Evolutionary conservation across 2,329 filamentous ascomycete genomes (phyloP).

Genomic region (Calcarisporium arbuscula): DNA sequence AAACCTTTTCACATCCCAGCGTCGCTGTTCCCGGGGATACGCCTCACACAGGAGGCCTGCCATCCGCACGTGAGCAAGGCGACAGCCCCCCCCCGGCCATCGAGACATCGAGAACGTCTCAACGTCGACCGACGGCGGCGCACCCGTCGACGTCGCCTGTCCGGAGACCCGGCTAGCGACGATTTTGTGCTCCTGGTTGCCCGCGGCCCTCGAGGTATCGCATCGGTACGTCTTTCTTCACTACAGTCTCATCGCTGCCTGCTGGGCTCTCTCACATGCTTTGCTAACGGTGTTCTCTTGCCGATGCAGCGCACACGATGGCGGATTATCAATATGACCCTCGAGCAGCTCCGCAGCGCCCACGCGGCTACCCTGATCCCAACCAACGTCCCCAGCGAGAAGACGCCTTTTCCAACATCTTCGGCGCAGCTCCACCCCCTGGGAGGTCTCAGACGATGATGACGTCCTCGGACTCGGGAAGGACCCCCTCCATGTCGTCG

Average conservation of each 20-base stretch:
- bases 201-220: constrained; percentile 13
- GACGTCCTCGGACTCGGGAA: constrained; percentile 62
- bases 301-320: constrained; percentile 32
- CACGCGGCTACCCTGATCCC: constrained; percentile 42
- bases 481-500: constrained; percentile 74
- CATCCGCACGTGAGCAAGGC: too few relatives aligned
- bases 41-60: too few relatives aligned
- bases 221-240: constrained; percentile 15
- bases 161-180: constrained; percentile 15
- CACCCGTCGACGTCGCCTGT: constrained; percentile 24
- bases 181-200: constrained; percentile 15
- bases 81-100: not conserved
- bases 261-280: constrained; percentile 5
- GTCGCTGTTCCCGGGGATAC: too few relatives aligned
- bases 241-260: constrained; percentile 10
- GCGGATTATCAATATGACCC: constrained; percentile 53
- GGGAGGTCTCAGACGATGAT: constrained; percentile 96
- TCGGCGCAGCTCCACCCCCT: constrained; percentile 76
- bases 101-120: constrained; percentile 3
- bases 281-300: too few relatives aligned
- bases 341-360: constrained; percentile 38
- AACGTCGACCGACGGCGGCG: constrained; percentile 24
- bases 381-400: constrained; percentile 72
- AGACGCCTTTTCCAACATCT: constrained; percentile 94
- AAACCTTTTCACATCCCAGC: too few relatives aligned